Base-by-base conservation (phyloP, 2,329 filamentous ascomycete genomes). In the Fusarium nematophilum region DNA sequence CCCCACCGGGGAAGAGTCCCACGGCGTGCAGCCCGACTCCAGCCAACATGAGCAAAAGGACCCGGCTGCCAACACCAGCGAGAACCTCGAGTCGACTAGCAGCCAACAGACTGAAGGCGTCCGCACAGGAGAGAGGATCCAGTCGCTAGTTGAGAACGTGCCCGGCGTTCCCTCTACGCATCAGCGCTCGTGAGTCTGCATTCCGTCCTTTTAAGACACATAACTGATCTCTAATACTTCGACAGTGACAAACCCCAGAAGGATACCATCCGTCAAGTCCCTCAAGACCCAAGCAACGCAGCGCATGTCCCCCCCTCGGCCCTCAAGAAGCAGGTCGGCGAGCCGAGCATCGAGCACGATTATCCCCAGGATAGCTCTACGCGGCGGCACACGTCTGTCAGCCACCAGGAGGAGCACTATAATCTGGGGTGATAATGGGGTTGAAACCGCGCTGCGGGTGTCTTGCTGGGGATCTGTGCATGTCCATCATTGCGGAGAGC, bases 401-500 rank as follows among this genome's bases (percentile, higher is more conserved):
- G 71, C 53, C 67, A 71, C n/a, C 71, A 73, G 59, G 71, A 73
- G 64, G 59, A 65, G n/a, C 65, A 72, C 18, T 67, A 67, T 9
- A 55, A 34, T 15, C 25, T 71, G 44, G 53, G 58, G 15, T 64
- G 48, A 33, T 33, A 4, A 33, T 13, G 13, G 10, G 18, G 31
- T 4, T 30, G 1, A 27, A 0, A 13, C 14, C 31, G 7, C 31
- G 31, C 15, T 25, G 34, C n/a, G n/a, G n/a, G n/a, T n/a, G n/a
- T n/a, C n/a, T n/a, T n/a, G n/a, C n/a, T 34, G 21, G 10, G 15
- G 42, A 37, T 14, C 14, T 33, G 10, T 36, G 18, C 26, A 25
- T 40, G 29, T 40, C 29, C 46, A 46, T 46, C 23, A 29, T 6
- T 27, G 21, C 31, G 37, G 27, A 25, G 18, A 33, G 29, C n/a